phyloP scores from a whole-genome alignment of 2,329 filamentous ascomycete genomes.

The Epicoccum sorghinum region DNA sequence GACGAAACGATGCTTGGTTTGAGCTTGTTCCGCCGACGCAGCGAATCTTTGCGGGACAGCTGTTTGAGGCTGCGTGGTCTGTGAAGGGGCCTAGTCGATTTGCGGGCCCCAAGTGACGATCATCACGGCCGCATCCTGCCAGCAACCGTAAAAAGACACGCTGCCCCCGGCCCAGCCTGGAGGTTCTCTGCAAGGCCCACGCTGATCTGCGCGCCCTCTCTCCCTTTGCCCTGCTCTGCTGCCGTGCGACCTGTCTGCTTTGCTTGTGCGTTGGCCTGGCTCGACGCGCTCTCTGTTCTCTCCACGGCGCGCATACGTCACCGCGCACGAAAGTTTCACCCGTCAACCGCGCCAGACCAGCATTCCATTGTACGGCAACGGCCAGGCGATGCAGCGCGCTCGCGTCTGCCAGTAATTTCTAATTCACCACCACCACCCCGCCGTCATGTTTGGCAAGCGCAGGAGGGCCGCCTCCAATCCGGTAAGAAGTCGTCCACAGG shows the following conservation, averaged over 20 bases:
- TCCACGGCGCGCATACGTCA: constrained; percentile 24
- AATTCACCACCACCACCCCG: constrained; percentile 20
- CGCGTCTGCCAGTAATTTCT: constrained; percentile 27
- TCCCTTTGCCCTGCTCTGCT: constrained; percentile 1
- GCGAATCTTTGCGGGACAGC: not conserved
- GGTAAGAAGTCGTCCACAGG: constrained; percentile 24
- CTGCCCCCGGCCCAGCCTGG: constrained; percentile 8
- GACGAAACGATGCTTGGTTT: constrained; percentile 19
- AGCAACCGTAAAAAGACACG: constrained; percentile 9
- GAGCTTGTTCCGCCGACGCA: constrained; percentile 14
- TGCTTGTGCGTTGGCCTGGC: constrained; percentile 14
- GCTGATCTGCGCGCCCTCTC: not conserved
- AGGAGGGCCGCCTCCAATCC: constrained; percentile 42
- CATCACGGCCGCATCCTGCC: constrained; percentile 11
- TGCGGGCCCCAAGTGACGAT: constrained; percentile 11
- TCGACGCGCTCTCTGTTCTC: not conserved
- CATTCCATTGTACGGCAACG: constrained; percentile 1
- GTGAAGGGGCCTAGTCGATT: constrained; percentile 6
- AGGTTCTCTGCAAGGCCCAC: constrained; percentile 6
- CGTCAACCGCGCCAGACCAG: not conserved
- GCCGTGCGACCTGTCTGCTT: constrained; percentile 6
- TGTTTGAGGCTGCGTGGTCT: not conserved
- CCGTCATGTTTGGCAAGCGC: constrained; percentile 41
- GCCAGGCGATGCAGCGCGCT: constrained; percentile 31
- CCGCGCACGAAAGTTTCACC: constrained; percentile 7